A percentile compares a stretch with the other conserved stretches of the same genome.
These are phyloP conservation scores for Dendrobium nobile DNA, from an alignment of 106 monocot genomes.

Conservation along the genomic window DNA sequence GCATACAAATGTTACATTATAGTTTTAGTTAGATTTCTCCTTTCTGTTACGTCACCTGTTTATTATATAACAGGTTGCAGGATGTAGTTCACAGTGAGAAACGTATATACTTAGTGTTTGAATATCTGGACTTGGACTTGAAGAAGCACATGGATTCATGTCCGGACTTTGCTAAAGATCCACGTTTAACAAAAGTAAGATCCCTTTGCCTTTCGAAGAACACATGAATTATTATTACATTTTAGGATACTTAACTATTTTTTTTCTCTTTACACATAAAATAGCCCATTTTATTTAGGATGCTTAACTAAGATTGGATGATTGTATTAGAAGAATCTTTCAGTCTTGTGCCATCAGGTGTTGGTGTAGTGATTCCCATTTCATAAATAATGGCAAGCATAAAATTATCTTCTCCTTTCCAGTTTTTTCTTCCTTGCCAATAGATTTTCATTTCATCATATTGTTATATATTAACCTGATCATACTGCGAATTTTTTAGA, in stretches of 20 bases:
- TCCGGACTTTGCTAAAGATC: slow-evolving; percentile 83
- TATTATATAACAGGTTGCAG: slow-evolving; percentile 62
- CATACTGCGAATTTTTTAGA: background rate
- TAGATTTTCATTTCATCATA: background rate
- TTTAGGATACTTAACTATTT: background rate
- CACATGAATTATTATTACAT: background rate
- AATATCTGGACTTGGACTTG: slow-evolving; percentile 92
- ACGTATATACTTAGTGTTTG: slow-evolving; percentile 93
- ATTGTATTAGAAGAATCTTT: background rate
- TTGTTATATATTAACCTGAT: background rate
- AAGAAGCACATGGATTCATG: slow-evolving; percentile 99
- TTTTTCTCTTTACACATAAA: too few species aligned
- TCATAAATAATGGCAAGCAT: background rate
- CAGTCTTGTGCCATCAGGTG: background rate
- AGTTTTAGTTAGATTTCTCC: background rate
- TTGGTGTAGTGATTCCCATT: background rate
- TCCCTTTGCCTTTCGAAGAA: background rate
- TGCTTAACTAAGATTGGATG: background rate
- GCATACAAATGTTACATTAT: background rate
- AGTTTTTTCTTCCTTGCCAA: background rate
- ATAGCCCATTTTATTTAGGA: background rate
- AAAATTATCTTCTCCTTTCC: background rate
- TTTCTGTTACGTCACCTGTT: background rate
- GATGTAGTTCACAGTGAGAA: slow-evolving; percentile 98
- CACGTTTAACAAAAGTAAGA: slow-evolving; percentile 68